phyloP scores from a whole-genome alignment of 192 early-diverging fungal genomes.

The Gryganskiella cystojenkinii region DNA sequence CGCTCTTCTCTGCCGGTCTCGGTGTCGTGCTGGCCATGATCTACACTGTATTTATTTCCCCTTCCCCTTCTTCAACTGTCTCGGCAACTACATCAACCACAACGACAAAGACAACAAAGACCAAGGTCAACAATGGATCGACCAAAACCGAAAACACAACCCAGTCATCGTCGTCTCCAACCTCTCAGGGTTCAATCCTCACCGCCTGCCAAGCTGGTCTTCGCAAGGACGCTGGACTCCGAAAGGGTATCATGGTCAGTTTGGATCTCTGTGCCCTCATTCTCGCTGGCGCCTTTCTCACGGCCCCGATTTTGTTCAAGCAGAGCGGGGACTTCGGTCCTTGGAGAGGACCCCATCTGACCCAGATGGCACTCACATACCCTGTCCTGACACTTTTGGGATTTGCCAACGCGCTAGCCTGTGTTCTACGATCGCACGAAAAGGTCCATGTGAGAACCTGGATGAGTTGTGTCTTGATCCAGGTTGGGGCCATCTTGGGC shows the following conservation, averaged over 20 bases:
- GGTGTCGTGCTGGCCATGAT: constrained; percentile 58
- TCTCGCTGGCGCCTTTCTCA: constrained; percentile 62
- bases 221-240: constrained; percentile 39
- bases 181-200: background rate
- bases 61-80: background rate
- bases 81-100: background rate
- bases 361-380: constrained; percentile 63
- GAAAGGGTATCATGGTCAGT: constrained; percentile 53
- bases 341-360: constrained; percentile 65
- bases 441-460: constrained; percentile 35
- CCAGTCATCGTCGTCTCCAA: no score
- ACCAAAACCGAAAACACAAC: background rate
- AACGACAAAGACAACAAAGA: background rate
- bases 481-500: constrained; percentile 34
- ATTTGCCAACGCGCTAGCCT: constrained; percentile 56
- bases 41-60: constrained; percentile 15
- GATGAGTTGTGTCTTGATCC: constrained; percentile 47
- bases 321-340: constrained; percentile 67
- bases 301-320: constrained; percentile 56
- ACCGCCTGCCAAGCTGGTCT: constrained; percentile 10
- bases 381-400: constrained; percentile 62
- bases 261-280: constrained; percentile 62
- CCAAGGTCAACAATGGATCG: background rate
- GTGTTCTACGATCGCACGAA: constrained; percentile 50
- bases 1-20: constrained; percentile 48